These are phyloP conservation scores for Hymenoscyphus scutula DNA, from an alignment of 2,329 filamentous ascomycete genomes.

Conservation along the genomic window DNA sequence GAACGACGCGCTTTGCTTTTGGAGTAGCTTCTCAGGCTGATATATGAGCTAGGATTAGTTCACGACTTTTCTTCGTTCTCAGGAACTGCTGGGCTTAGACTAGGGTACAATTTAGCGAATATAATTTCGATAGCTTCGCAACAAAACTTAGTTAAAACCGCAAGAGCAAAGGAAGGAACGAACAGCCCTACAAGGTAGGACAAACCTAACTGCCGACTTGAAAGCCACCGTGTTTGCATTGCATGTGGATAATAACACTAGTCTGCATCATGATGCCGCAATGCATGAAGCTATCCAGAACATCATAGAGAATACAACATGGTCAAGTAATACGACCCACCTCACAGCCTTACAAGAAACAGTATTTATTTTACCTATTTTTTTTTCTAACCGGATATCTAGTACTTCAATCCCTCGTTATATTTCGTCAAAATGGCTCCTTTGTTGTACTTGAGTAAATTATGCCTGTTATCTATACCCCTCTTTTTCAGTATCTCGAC, in stretches of 20 bases:
- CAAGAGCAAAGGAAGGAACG: not conserved
- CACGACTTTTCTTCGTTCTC: no score
- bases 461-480: conserved; percentile 3
- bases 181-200: not conserved
- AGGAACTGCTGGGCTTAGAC: no score
- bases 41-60: no score
- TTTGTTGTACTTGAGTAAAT: not conserved
- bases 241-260: not conserved
- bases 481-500: conserved; percentile 7
- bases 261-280: not conserved
- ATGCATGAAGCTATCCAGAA: conserved; percentile 1
- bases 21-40: no score
- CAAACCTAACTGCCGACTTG: not conserved
- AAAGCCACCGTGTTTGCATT: not conserved
- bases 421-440: not conserved
- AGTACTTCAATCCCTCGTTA: not conserved
- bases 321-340: not conserved
- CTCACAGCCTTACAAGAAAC: not conserved
- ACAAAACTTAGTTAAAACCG: not conserved
- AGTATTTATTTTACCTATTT: not conserved
- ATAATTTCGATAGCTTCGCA: not conserved
- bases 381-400: not conserved
- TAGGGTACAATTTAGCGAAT: not conserved
- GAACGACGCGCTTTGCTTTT: no score
- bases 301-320: not conserved